A percentile compares a stretch with the other conserved stretches of the same genome.
Conservation (phyloP, 2,329 filamentous ascomycete species). For the Calonectria naviculata region DNA sequence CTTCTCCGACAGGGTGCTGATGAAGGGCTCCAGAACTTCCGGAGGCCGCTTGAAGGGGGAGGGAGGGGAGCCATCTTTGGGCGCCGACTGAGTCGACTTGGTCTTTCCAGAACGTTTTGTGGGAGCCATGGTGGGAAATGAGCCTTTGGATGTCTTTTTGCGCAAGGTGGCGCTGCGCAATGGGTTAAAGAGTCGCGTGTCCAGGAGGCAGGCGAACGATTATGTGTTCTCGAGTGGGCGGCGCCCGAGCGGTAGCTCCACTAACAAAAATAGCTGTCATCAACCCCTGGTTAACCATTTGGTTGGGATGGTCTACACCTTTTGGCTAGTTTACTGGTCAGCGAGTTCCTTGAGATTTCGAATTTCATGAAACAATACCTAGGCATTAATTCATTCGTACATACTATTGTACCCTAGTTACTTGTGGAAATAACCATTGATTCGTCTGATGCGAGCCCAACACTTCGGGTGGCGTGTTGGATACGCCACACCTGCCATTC, state of each 20-base stretch:
- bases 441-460: neutral
- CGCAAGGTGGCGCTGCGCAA: neutral
- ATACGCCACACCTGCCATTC: neutral
- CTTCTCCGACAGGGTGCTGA: slow-evolving; percentile 71
- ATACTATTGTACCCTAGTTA: no score
- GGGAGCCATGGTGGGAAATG: slow-evolving; percentile 43
- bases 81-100: slow-evolving; percentile 39
- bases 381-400: no score
- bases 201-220: slow-evolving; percentile 20
- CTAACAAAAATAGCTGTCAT: slow-evolving; percentile 22
- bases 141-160: neutral
- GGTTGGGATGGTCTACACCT: neutral
- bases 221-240: slow-evolving; percentile 34
- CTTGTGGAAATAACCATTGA: no score
- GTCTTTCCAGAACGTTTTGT: slow-evolving; percentile 47
- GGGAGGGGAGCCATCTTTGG: slow-evolving; percentile 55
- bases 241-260: slow-evolving; percentile 12
- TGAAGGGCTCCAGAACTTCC: slow-evolving; percentile 71
- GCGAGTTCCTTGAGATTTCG: no score
- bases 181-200: slow-evolving; percentile 17
- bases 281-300: slow-evolving; percentile 8
- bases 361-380: neutral
- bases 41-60: slow-evolving; percentile 77
- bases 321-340: neutral
- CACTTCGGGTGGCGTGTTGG: slow-evolving; percentile 3